Base-by-base conservation (phyloP, 1,284 basidiomycete genomes). In the Coniferiporia sulphurascens region DNA sequence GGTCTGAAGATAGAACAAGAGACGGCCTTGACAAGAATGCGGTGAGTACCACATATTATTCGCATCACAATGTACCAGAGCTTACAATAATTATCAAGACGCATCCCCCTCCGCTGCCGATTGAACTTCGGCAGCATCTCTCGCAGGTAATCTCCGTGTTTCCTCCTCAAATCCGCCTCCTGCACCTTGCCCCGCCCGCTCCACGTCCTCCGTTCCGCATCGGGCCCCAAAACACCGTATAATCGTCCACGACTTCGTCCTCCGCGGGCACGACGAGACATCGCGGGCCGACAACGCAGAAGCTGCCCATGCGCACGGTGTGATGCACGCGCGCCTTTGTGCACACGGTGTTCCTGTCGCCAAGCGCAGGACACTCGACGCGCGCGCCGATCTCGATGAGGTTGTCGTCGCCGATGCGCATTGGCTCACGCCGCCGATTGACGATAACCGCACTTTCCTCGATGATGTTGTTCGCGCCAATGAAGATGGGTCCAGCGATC, bases 81-180 rank as follows among this genome's bases (percentile, higher is more conserved):
- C 44, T 46, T n/a, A n/a, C 22, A 10, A 32, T 13, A 32, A 21
- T 2, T 34, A n/a, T 43, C 27, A 59, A 17, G 58, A 48, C 21
- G 50, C 82, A 64, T 87, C 86, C 83, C 84, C 61, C 82, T 74
- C 61, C 87, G 74, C 56, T 89, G 69, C 46, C 89, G 73, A 70
- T 91, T 92, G 68, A 92, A 94, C 77, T 93, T 95, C 55, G 92
- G 93, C 52, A 95, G 68, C 82, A 93, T 91, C 68, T 97, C 94
- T 49, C 86, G 77, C 49, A 98, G 76, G 72, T 96, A 98, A 64
- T 95, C 93, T 3, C 87, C 84, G 67, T 98, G 94, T 70, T 97
- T 98, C 43, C 83, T 76, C 59, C 93, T 79, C 58, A 97, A 71
- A 66, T 92, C 93, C 44, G 81, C 81, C 68, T 94, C 93, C 69